These are phyloP conservation scores for Allantophomopsis lycopodina DNA, from an alignment of 2,329 filamentous ascomycete genomes.

Conservation along the genomic window DNA sequence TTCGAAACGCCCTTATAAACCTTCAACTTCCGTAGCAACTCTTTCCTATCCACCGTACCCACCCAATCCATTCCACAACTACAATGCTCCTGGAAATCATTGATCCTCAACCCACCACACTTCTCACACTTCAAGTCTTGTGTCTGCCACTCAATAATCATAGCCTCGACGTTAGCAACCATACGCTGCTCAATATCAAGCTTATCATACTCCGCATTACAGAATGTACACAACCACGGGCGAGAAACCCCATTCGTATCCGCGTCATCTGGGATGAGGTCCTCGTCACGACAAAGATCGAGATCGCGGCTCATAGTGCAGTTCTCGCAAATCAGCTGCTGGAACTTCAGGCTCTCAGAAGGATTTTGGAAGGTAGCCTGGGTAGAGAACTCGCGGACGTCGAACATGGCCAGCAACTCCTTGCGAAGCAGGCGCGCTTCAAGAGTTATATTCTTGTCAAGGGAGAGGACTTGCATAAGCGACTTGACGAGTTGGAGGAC, in stretches of 20 bases:
- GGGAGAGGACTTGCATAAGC: conserved; percentile 79
- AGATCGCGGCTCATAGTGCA: conserved; percentile 84
- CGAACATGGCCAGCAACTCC: conserved; percentile 79
- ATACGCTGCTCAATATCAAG: conserved; percentile 73
- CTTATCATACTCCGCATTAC: conserved; percentile 62
- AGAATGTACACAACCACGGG: conserved; percentile 66
- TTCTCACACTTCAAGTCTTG: conserved; percentile 76
- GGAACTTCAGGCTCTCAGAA: conserved; percentile 56
- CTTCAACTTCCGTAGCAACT: conserved; percentile 47
- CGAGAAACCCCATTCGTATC: conserved; percentile 11
- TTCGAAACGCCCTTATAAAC: conserved; percentile 64
- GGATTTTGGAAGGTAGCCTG: conserved; percentile 86
- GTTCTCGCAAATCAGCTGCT: conserved; percentile 72
- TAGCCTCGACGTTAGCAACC: conserved; percentile 60
- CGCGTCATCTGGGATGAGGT: conserved; percentile 44
- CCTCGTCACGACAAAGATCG: conserved; percentile 83
- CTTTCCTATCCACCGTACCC: conserved; percentile 52
- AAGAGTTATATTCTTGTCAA: conserved; percentile 82
- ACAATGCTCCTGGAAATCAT: conserved; percentile 96
- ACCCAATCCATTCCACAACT: conserved; percentile 81
- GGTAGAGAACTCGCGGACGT: conserved; percentile 83
- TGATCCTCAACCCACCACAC: conserved; percentile 62
- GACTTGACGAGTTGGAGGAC: conserved; percentile 84
- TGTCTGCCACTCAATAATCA: conserved; percentile 68
- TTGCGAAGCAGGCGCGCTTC: conserved; percentile 82